Evolutionary conservation across 169 alveolate species (phyloP), one percentile per base, ranked within the genome.

Genomic region (Cryptosporidium felis): DNA sequence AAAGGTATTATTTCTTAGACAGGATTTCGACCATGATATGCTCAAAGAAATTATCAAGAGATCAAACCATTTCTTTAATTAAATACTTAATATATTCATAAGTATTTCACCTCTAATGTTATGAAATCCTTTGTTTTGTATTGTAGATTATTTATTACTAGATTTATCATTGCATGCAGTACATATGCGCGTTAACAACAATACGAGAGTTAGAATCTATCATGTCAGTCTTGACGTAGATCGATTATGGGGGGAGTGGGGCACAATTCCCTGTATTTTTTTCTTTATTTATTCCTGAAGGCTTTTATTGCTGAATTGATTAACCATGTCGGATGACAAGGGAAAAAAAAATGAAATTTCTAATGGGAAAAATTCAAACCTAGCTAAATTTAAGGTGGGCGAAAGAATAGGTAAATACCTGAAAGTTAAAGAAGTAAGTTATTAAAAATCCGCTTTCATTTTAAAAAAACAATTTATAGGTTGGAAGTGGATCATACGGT

Each of bases 401-500:
- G 85, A 74, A 21, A 74, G 67, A 53, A 59, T 74, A 21, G 85
- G 85, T 1, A 49, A 56, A 53, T 74, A 74, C 12, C 45, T 74
- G 30, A 74, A 74, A 36, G 56, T 74, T 18, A 74, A 45, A 30
- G 85, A 74, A 40, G 85, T 74, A 53, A 53, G 85, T 65, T 6
- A 44, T 53, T 0, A 1, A n/a, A 59, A 49, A 36, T 12, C 49
- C 8, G 10, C 3, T 10, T 5, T 21, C 40, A 16, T 21, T 36
- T 80, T 9, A 28, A 58, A 38, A 59, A 12, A 21, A 1, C 12
- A 38, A 46, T 59, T 16, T 5, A 0, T 51, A 74, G 85, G 67
- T 74, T 74, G 85, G 85, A 74, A 53, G 47, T 34, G 85, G 85
- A 74, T 74, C 85, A 5, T 74, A 74, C 56, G 85, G 85, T 10